A percentile compares a stretch with the other conserved stretches of the same genome.
phyloP scores from a whole-genome alignment of 495 filamentous ascomycete genomes.

The Trypethelium eluteriae region DNA sequence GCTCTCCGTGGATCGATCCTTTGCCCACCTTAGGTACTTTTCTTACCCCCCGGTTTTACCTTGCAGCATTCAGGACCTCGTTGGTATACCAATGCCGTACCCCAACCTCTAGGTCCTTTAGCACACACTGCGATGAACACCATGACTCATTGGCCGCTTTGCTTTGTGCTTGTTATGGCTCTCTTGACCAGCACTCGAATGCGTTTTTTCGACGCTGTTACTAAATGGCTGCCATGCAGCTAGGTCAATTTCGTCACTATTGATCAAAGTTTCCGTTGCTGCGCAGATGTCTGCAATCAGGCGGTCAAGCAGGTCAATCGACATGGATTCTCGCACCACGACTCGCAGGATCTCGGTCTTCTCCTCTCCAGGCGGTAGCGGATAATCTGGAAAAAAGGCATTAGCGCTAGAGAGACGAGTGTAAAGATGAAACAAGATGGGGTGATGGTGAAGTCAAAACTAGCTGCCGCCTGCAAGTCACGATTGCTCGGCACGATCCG shows the following conservation, averaged over 20 bases:
- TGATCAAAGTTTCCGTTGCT: slow-evolving; percentile 51
- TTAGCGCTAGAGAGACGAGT: slow-evolving; percentile 7
- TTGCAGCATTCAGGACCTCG: neutral
- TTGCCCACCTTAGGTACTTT: neutral
- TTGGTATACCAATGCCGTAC: neutral
- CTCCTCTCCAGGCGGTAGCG: slow-evolving; percentile 56
- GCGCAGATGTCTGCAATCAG: slow-evolving; percentile 49
- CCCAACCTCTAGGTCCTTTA: slow-evolving; percentile 26
- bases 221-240: slow-evolving; percentile 35
- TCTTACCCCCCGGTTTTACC: neutral
- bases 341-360: slow-evolving; percentile 62
- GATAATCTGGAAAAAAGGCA: slow-evolving; percentile 44
- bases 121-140: slow-evolving; percentile 54
- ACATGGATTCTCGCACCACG: slow-evolving; percentile 63
- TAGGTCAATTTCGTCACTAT: slow-evolving; percentile 42
- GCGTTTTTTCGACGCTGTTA: slow-evolving; percentile 36
- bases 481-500: neutral
- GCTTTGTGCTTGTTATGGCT: slow-evolving; percentile 34
- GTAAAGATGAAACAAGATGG: neutral
- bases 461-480: neutral
- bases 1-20: neutral
- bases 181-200: slow-evolving; percentile 31
- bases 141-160: slow-evolving; percentile 45
- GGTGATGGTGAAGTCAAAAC: slow-evolving; percentile 16
- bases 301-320: slow-evolving; percentile 57